Percentiles rank a stretch among this genome's conserved stretches.
Evolutionary conservation across 2,329 filamentous ascomycete genomes (phyloP).

Genomic region (Catunica adiposa): DNA sequence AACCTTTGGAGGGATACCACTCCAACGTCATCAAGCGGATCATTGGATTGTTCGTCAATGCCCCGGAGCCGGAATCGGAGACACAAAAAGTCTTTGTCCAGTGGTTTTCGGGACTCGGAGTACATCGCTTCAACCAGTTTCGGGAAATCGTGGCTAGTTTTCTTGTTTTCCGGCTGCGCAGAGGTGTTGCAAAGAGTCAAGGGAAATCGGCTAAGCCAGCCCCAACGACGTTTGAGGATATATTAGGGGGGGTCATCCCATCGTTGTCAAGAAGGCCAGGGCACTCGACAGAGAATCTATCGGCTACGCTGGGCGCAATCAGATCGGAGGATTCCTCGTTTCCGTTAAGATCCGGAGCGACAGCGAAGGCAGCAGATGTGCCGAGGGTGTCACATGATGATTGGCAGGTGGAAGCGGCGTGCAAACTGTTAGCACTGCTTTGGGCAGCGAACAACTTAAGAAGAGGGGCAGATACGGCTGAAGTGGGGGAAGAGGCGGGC

Average conservation of each 20-base stretch:
- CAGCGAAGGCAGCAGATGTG: neutral
- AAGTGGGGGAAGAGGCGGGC: neutral
- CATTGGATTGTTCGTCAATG: slow-evolving; percentile 61
- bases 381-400: slow-evolving; percentile 36
- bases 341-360: neutral
- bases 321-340: neutral
- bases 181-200: slow-evolving; percentile 51
- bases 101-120: slow-evolving; percentile 61
- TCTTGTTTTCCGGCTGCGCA: slow-evolving; percentile 61
- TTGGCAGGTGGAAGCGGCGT: slow-evolving; percentile 75
- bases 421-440: slow-evolving; percentile 62
- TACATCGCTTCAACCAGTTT: slow-evolving; percentile 49
- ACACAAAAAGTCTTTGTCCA: slow-evolving; percentile 62
- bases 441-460: slow-evolving; percentile 59
- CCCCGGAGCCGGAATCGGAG: slow-evolving; percentile 41
- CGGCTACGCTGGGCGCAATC: neutral
- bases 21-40: slow-evolving; percentile 75
- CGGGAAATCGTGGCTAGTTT: slow-evolving; percentile 67
- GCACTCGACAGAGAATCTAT: neutral
- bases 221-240: slow-evolving; percentile 43
- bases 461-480: neutral
- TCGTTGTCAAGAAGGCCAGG: neutral
- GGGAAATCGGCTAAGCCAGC: slow-evolving; percentile 25
- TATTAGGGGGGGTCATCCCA: slow-evolving; percentile 57
- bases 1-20: slow-evolving; percentile 39